Evolutionary conservation across 306 rosid genomes (phyloP).

Genomic region (Rosa rugosa): DNA sequence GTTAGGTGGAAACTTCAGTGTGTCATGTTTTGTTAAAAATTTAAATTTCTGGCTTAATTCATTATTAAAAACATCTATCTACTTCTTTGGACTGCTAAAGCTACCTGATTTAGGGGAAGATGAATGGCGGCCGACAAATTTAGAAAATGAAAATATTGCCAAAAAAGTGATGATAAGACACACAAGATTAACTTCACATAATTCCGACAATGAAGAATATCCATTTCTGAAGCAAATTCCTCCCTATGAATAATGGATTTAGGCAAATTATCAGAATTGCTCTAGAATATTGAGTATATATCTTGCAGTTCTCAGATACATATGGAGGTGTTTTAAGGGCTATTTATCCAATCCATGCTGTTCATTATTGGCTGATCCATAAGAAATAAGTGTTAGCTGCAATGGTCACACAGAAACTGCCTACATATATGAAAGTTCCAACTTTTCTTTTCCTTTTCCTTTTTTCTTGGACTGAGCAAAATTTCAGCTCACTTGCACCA

Average conservation of each 20-base stretch:
- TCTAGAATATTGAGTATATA: not conserved
- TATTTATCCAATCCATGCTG: not conserved
- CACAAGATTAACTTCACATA: not conserved
- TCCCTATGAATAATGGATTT: not conserved
- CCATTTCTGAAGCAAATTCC: not conserved
- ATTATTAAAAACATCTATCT: not conserved
- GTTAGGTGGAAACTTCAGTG: conserved; percentile 31
- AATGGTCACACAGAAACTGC: conserved; percentile 38
- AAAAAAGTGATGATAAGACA: not conserved
- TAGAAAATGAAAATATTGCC: not conserved
- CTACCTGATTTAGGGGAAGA: conserved; percentile 5
- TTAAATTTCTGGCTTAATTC: conserved; percentile 16
- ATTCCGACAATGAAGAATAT: conserved; percentile 8
- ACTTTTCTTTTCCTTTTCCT: conserved; percentile 9
- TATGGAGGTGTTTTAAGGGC: not conserved
- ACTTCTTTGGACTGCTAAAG: conserved; percentile 11
- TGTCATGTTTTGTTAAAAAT: conserved; percentile 31
- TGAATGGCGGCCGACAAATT: conserved; percentile 8
- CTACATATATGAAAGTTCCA: conserved; percentile 27
- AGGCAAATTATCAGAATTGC: not conserved
- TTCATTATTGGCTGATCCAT: conserved; percentile 36
- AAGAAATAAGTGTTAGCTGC: conserved; percentile 32
- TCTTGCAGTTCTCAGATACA: not conserved
- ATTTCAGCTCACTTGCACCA: conserved; percentile 35
- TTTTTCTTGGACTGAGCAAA: not conserved